Evolutionary conservation across 2,329 filamentous ascomycete species (phyloP), one percentile per base, ranked within the genome.

Genomic region (Dendryphion nanum): DNA sequence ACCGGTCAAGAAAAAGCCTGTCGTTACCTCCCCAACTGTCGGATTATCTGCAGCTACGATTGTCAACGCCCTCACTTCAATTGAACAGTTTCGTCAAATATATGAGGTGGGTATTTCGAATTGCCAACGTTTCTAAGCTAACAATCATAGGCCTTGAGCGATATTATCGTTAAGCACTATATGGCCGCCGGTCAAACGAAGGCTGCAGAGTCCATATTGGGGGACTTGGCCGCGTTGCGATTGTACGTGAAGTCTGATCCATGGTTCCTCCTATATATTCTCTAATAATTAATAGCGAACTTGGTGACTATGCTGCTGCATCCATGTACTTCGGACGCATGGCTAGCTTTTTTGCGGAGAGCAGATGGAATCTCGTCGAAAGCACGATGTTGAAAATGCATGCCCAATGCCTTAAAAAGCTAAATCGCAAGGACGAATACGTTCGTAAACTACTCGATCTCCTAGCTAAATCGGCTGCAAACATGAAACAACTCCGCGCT

Each of bases 321-420:
- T 82, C 86, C 0, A 77, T 77, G 1, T 90, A 86, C 55, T 93
- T 98, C 54, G 79, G 85, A 53, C 77, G 82, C 31, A 82, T 93
- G 30, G 84, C 86, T 1, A 83, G 85, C 0, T 86, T 87, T 45
- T 95, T 93, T 51, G 85, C 84, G 0, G 81, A 84, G 40, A 82
- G 78, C 40, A 79, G 83, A 31, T 97, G 93, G 90, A 81, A 78
- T 37, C 71, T 83, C 1, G 73, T 95, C 10, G 89, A 97, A 58
- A 72, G 89, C 3, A 85, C 85, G 1, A 86, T 95, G 77, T 75
- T 97, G 5, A 79, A 87, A 47, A 85, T 96, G 75, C 93, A 96
- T 60, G 80, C 86, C 1, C 78, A 79, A 33, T 97, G 90, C 61
- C 74, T 98, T 18, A 84, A 86, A 48, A 78, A 87, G 51, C 76